Base-by-base conservation (phyloP, 2,329 filamentous ascomycete species). In the Neocucurbitaria cava region DNA sequence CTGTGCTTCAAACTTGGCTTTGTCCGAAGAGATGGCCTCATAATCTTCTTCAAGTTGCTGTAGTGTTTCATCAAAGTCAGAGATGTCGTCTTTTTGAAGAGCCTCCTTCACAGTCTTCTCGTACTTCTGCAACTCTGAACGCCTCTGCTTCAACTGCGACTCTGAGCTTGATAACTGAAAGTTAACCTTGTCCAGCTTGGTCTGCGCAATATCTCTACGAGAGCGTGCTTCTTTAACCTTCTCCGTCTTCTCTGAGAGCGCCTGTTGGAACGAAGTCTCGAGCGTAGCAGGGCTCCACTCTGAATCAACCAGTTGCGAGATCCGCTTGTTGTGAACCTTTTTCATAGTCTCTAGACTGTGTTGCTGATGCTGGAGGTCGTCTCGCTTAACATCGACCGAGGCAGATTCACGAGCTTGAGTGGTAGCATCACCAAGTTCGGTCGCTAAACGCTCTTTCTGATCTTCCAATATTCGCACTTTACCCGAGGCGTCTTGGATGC, bases 381-480 rank as follows among this genome's bases (percentile, higher is more conserved):
- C 93, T 68, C 89, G 92, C 30, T 93, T 83, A 64, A 90, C 87
- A 52, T 96, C 91, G 10, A 99, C 82, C 65, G 90, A 89, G 11
- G 94, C 95, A 33, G 92, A 85, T 58, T 96, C 92, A 3, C 89
- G 87, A 5, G 92, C 92, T 52, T 90, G 85, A 52, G 88, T 87
- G 2, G 90, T 96, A 54, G 89, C 91, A 66, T 96, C 89, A 8
- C 92, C 84, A 31, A 97, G 84, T 70, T 98, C 94, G n/a, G 83
- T 80, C 40, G 89, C 88, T 24, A 98, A 82, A 62, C 83, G 87
- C 31, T 90, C 86, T 54, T 85, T 88, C 65, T 89, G 86, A 18
- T 84, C 86, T 66, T 97, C 92, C 1, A 96, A 77, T 39, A 84
- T 81, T 57, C 85, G 85, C 10, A 96, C 79, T 58, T 87, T 83